Base-by-base conservation (phyloP, 1,139 yeast genomes). In the Magnusiomyces suaveolens region DNA sequence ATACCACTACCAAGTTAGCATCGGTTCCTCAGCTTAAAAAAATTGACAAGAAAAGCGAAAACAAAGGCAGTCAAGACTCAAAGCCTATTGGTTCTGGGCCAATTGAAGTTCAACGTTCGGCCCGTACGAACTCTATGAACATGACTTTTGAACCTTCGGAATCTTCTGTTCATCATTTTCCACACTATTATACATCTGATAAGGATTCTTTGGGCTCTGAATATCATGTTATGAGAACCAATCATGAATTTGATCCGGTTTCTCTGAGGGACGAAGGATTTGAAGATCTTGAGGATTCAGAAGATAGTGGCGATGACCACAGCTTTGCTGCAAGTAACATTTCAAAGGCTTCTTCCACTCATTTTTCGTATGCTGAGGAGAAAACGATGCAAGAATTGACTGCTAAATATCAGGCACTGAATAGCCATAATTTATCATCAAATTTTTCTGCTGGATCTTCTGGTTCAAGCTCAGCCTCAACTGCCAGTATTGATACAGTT, bases 351-450 rank as follows among this genome's bases (percentile, higher is more conserved):
- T 53, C 61, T 16, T 57, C 67, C 0, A 60, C 67, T 24, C 69
- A 66, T 64, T 83, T 74, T 63, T 81, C 90, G 0, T 76, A 83
- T 56, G 78, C 82, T 1, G 90, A 87, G 63, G 94, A 86, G 62
- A 76, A 75, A 63, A 75, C 76, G 63, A 74, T 83, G 63, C 79
- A 79, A 65, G 88, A 83, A 56, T 82, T 84, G 58, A 89, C 84
- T 60, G 83, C 88, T 60, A 85, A 84, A 64, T 68, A 81, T 54
- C 75, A 78, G 60, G 87, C 92, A 0, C 74, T 85, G 47, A 62
- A 61, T 38, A 43, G 60, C 43, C 48, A 41, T 24, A n/a, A 14
- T 4, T 48, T 44, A 12, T 20, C 12, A 29, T 29, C 33, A 29
- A 12, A 29, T 6, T 29, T 36, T 14, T 33, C 41, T 23, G 56